Evolutionary conservation across 2,329 filamentous ascomycete genomes (phyloP), one percentile per base, ranked within the genome.

Genomic region (Colletotrichum horii): DNA sequence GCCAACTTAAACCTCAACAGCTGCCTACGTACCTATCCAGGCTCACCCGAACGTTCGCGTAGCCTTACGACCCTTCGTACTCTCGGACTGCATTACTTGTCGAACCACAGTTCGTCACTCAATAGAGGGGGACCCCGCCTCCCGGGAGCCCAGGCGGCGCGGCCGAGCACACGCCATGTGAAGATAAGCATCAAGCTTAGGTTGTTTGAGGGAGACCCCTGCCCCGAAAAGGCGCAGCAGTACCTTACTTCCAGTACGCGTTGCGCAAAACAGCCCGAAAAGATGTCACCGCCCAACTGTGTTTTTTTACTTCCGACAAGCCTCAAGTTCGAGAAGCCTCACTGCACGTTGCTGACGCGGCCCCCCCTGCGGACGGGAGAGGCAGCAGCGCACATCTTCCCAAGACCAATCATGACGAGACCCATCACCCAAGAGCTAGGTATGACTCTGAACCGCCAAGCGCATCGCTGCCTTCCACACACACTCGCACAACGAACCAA

Each of bases 131-230:
- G n/a, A 22, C 52, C 64, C 74, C 58, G 36, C 67, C 67, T 24
- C 19, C 48, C 64, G 60, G 16, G 28, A 68, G 70, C 60, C 65
- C 48, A 74, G 65, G 48, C 65, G 58, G 58, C 66, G 74, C 58
- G 60, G 64, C 70, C 69, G 56, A 64, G 69, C 62, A 56, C 62
- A 75, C 38, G 70, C 58, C 34, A 65, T 48, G 65, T 60, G 60
- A 65, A 76, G 65, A 69, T 73, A 74, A 76, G 74, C 74, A 76
- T 74, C 70, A 65, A 76, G 58, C 48, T 69, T 52, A 52, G 43
- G 43, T 52, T 69, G 43, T 22, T 68, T 58, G 48, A 43, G 70
- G 70, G 58, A 56, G 19, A 68, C 48, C 68, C 60, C 43, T 71
- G 38, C 60, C 62, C 62, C 16, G 30, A 9, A 65, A 48, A 52